These are phyloP conservation scores for Termitomyces sp. DNA, from an alignment of 768 basidiomycete species.

Conservation along the genomic window DNA sequence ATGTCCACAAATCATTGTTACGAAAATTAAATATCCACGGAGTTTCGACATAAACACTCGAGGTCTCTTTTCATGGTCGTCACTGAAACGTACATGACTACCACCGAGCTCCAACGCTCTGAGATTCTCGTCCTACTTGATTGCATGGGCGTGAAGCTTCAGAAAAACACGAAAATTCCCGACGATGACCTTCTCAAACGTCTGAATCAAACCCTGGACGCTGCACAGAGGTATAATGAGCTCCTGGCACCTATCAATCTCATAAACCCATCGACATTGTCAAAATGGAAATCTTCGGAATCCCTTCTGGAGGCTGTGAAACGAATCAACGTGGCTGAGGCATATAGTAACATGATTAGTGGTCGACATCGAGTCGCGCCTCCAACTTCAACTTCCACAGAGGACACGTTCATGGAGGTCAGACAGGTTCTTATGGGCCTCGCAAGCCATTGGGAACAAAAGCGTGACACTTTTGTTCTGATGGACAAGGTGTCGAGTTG, in stretches of 20 bases:
- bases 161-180: conserved; percentile 22
- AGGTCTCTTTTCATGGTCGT: neutral
- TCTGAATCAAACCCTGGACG: conserved; percentile 19
- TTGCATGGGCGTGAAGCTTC: conserved; percentile 22
- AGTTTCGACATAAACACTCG: neutral
- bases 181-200: conserved; percentile 17
- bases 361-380: conserved; percentile 4
- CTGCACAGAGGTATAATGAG: conserved; percentile 18
- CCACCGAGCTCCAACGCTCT: conserved; percentile 6
- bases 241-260: conserved; percentile 12
- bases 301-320: conserved; percentile 14
- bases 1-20: too few relatives aligned
- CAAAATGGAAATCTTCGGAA: conserved; percentile 14
- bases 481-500: conserved; percentile 15
- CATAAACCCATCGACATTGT: conserved; percentile 7
- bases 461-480: conserved; percentile 14
- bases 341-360: conserved; percentile 5
- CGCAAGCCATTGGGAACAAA: conserved; percentile 14
- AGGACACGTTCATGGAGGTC: conserved; percentile 26
- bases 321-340: conserved; percentile 17
- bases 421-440: conserved; percentile 20
- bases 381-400: conserved; percentile 14
- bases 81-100: conserved; percentile 2
- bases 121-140: conserved; percentile 15
- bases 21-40: too few relatives aligned